Evolutionary conservation across 306 rosid species (phyloP).

Genomic region (Luffa aegyptiaca): DNA sequence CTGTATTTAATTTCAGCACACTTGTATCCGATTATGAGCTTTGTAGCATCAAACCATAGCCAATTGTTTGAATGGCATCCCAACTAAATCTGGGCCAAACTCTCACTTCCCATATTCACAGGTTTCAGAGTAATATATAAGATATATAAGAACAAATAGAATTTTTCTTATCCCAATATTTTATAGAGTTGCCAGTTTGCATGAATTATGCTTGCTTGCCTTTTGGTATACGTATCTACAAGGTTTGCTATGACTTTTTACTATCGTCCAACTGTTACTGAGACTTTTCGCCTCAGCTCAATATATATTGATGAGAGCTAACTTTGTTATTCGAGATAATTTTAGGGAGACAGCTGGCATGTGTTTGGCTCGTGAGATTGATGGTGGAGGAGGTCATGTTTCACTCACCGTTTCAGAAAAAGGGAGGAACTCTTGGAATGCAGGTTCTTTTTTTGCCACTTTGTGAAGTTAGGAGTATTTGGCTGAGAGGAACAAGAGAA

Average conservation of each 20-base stretch:
- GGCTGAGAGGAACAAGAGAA: not conserved
- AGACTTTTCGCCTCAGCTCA: not conserved
- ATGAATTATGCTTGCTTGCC: not conserved
- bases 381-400: not conserved
- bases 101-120: not conserved
- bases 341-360: not conserved
- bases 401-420: not conserved
- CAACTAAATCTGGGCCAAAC: not conserved
- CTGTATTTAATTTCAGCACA: not conserved
- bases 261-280: not conserved
- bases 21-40: not conserved
- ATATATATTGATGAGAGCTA: not conserved
- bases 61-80: not conserved
- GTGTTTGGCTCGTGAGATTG: not conserved
- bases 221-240: not conserved
- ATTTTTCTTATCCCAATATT: not conserved
- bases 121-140: not conserved
- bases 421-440: not conserved
- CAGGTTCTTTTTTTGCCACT: not conserved
- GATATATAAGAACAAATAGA: not conserved
- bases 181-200: not conserved
- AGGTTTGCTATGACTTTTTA: not conserved
- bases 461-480: too few species aligned
- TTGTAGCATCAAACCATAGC: not conserved
- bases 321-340: not conserved